phyloP scores from a whole-genome alignment of 164 flowering plant genomes.

The Warburgia ugandensis region DNA sequence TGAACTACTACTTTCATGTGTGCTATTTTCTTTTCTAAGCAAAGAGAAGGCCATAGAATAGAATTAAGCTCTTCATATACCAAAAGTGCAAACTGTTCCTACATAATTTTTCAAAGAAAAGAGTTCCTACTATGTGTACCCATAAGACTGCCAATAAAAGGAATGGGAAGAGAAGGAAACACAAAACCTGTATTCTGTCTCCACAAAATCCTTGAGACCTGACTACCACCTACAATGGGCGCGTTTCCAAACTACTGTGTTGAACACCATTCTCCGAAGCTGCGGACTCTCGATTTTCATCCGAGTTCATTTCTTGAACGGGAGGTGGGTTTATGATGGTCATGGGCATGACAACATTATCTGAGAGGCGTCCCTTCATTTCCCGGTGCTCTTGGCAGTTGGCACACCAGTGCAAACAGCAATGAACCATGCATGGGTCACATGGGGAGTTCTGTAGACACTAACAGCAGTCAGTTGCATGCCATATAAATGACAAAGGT shows the following conservation, averaged over 20 bases:
- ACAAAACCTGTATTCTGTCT: not conserved
- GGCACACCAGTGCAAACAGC: constrained; percentile 96
- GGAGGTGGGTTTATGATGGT: constrained; percentile 86
- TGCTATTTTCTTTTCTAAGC: no score
- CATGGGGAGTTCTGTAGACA: constrained; percentile 81
- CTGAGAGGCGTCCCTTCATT: constrained; percentile 81
- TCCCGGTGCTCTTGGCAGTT: constrained; percentile 96
- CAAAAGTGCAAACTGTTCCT: no score
- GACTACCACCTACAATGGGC: constrained; percentile 35
- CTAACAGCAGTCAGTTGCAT: not conserved
- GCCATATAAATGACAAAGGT: not conserved
- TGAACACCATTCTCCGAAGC: constrained; percentile 22
- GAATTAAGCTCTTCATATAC: no score
- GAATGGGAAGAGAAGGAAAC: not conserved
- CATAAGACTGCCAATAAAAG: no score
- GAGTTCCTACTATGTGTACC: no score
- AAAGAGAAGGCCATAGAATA: no score
- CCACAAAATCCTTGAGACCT: no score
- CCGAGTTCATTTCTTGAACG: constrained; percentile 69
- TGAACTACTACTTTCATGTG: no score
- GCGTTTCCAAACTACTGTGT: constrained; percentile 41
- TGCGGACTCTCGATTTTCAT: constrained; percentile 24
- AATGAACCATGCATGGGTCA: constrained; percentile 90
- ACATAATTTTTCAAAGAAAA: no score
- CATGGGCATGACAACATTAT: constrained; percentile 59